phyloP scores from a whole-genome alignment of 176 grass and related monocot species.

The Leersia perrieri region DNA sequence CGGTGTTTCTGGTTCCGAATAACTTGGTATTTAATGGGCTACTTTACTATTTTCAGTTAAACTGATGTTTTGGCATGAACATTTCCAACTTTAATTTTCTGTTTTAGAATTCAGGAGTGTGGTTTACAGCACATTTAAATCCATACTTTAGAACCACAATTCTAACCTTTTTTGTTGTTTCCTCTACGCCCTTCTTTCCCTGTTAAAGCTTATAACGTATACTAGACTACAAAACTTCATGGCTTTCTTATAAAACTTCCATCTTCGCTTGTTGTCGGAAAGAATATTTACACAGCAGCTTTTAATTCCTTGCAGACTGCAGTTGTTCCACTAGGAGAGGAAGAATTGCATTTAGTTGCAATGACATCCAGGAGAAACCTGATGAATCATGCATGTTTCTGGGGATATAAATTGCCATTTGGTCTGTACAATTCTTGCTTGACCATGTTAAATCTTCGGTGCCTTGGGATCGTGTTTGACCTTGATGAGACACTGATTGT shows the following conservation, averaged over 20 bases:
- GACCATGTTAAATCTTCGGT: slow-evolving; percentile 86
- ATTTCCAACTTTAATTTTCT: slow-evolving; percentile 7
- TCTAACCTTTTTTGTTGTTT: slow-evolving; percentile 2
- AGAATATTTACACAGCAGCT: background rate
- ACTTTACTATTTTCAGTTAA: background rate
- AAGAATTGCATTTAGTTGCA: slow-evolving; percentile 94
- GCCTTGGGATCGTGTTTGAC: slow-evolving; percentile 95
- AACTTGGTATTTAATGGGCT: background rate
- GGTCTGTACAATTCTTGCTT: slow-evolving; percentile 82
- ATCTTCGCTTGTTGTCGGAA: background rate
- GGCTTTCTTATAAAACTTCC: background rate
- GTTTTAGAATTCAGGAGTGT: background rate
- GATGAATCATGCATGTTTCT: slow-evolving; percentile 70
- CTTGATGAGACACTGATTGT: slow-evolving; percentile 97
- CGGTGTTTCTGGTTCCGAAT: background rate
- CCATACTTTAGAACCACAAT: background rate
- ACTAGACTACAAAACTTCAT: background rate
- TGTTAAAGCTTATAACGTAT: background rate
- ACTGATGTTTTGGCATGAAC: slow-evolving; percentile 4
- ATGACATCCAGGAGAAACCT: slow-evolving; percentile 76
- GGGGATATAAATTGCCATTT: slow-evolving; percentile 79
- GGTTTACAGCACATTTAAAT: background rate
- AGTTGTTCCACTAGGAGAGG: slow-evolving; percentile 71
- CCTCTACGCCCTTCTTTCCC: background rate
- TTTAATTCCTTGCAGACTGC: slow-evolving; percentile 68